Conservation (phyloP, 2,329 filamentous ascomycete genomes). For the Drechmeria coniospora region DNA sequence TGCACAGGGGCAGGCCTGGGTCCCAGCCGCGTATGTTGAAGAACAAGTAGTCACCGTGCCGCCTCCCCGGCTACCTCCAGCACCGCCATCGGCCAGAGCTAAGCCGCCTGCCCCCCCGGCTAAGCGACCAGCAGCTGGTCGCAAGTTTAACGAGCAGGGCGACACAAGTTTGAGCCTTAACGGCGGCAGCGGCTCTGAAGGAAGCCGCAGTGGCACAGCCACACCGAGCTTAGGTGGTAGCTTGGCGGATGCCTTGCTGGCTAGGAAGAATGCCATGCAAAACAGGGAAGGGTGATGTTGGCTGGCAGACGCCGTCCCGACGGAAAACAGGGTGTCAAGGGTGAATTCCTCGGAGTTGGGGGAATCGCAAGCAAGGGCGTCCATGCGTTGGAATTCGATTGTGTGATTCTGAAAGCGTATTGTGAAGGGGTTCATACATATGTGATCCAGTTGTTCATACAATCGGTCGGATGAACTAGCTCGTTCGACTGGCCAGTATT, state of each 20-base stretch:
- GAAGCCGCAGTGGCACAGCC: conserved; percentile 55
- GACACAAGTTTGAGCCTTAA: conserved; percentile 55
- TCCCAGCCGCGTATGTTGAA: conserved; percentile 86
- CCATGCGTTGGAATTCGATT: too few species aligned
- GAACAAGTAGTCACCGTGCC: conserved; percentile 54
- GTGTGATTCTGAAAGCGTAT: too few species aligned
- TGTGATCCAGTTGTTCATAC: too few species aligned
- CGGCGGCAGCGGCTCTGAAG: conserved; percentile 36
- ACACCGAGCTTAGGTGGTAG: conserved; percentile 58
- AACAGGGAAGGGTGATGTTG: conserved; percentile 48
- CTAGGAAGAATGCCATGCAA: conserved; percentile 63
- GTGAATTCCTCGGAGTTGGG: not conserved
- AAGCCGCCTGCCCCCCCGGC: conserved; percentile 68
- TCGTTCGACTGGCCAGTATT: too few species aligned
- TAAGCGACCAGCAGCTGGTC: conserved; percentile 59
- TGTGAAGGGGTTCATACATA: too few species aligned
- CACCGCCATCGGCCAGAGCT: conserved; percentile 37
- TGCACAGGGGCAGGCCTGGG: conserved; percentile 64
- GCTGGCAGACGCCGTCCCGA: conserved; percentile 43
- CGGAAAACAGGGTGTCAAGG: not conserved
- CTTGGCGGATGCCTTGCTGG: conserved; percentile 63
- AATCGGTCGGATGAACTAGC: too few species aligned
- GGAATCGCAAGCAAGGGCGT: too few species aligned
- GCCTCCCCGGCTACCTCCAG: conserved; percentile 48
- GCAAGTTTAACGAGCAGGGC: conserved; percentile 58